Evolutionary conservation across 2,329 filamentous ascomycete species (phyloP), one percentile per base, ranked within the genome.

Genomic region (Diplodia mutila): DNA sequence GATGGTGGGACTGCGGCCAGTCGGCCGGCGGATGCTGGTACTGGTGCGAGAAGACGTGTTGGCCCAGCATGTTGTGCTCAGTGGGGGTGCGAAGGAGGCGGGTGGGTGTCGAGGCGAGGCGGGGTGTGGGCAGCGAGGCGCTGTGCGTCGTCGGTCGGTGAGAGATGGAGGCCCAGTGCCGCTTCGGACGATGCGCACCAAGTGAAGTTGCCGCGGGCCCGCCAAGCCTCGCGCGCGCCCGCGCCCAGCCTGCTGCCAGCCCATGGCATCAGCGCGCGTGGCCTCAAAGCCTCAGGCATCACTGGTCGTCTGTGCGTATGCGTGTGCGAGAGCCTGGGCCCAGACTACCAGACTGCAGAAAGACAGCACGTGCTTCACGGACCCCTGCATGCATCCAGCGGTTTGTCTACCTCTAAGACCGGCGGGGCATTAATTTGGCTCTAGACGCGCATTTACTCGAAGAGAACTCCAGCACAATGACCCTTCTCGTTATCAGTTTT

Each of bases 11-110:
- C 69, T 87, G 85, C 73, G 87, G 84, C 78, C 78, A 80, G 70
- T 80, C 77, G 69, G 74, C 72, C 69, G 89, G 87, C 70, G 82
- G 83, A 57, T 85, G 82, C 77, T 89, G 87, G 32, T 67, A 67
- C 76, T 88, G 87, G 71, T 89, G 86, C 66, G 85, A 85, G 77
- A 87, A 88, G 76, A 87, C 81, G 82, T 89, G 86, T 78, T 87
- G 85, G 77, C 84, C 83, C 79, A 84, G 80, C 76, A 81, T 78
- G 69, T 71, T 66, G 52, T 65, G 65, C 11, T 29, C 29, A 46
- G 46, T 32, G 59, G 27, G 65, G 69, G 65, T 18, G 57, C 54
- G 64, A 51, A 39, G 54, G 61, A 66, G 69, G 51, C 27, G 37
- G 65, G 53, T 63, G 65, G 67, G 49, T 66, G 53, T 55, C 25